Evolutionary conservation across 495 filamentous ascomycete genomes (phyloP), one percentile per base, ranked within the genome.

Genomic region (Astrocystis sublimbata): DNA sequence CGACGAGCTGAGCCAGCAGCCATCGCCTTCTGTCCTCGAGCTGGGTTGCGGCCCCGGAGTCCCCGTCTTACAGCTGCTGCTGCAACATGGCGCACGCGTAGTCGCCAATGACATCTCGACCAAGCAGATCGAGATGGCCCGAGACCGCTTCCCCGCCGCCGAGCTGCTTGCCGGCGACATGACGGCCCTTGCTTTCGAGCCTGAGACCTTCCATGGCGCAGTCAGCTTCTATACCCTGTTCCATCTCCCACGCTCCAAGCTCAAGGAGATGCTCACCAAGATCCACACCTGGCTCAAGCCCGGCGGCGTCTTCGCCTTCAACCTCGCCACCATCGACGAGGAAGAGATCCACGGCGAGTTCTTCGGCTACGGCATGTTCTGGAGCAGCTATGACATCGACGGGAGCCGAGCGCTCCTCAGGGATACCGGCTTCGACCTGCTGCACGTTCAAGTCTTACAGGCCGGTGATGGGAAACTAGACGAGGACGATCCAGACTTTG

Each of bases 401-500:
- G 58, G 72, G 66, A 74, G 30, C 77, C 81, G 23, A 87, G 86
- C 85, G 73, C 75, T 47, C 64, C 56, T 57, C 54, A 64, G 52
- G 66, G 60, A 9, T 59, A 63, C 17, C 45, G 67, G 36, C 62
- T 62, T 60, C 49, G 62, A 56, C 30, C 49, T 43, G 24, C 15
- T 46, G 50, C 69, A 73, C 31, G 61, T 61, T 60, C 65, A 61
- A 12, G 72, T 72, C 38, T 63, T 73, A 2, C 59, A 71, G 15
- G 68, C 65, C 30, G 68, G 67, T 19, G 67, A 72, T 59, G 56
- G 58, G 10, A 58, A 49, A 21, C 59, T 49, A 28, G 52, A 58
- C n/a, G 69, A 62, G 21, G 30, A 35, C 26, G 61, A 56, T 54
- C 28, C 46, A 13, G 49, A 65, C 35, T 57, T 43, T 40, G 50